Conservation (phyloP, 257 asterid species). For the Gardenia jasminoides region DNA sequence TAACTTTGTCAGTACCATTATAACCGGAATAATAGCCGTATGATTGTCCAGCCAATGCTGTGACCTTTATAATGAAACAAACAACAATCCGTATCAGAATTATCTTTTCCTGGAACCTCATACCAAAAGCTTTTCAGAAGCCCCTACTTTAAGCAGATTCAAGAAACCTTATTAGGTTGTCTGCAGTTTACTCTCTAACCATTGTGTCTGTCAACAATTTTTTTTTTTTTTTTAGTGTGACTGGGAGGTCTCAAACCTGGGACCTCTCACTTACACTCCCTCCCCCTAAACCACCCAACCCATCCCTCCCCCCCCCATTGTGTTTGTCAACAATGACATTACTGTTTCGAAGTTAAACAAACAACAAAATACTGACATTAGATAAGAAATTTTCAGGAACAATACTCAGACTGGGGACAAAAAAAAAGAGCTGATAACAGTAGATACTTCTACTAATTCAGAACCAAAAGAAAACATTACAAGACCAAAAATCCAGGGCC, state of each 20-base stretch:
- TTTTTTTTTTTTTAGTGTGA: too few relatives aligned
- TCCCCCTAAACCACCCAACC: too few relatives aligned
- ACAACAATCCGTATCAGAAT: neutral
- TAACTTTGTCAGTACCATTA: conserved; percentile 68
- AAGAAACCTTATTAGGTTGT: neutral
- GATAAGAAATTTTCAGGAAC: neutral
- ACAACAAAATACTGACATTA: neutral
- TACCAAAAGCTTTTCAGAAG: neutral
- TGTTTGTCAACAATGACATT: neutral
- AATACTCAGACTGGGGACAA: neutral
- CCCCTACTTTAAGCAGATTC: neutral
- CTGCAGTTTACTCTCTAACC: neutral
- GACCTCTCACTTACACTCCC: too few relatives aligned
- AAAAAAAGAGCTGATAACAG: neutral
- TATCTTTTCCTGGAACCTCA: neutral
- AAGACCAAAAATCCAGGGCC: neutral
- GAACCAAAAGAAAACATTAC: neutral
- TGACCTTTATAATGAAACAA: conserved; percentile 42
- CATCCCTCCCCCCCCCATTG: too few relatives aligned
- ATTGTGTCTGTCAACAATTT: neutral
- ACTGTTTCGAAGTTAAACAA: neutral
- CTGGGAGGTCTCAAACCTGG: too few relatives aligned
- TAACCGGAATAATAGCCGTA: conserved; percentile 70
- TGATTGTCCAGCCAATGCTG: conserved; percentile 44
- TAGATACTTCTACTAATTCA: neutral